Evolutionary conservation across 2,329 filamentous ascomycete species (phyloP).

Genomic region (Simplicillium sp.): DNA sequence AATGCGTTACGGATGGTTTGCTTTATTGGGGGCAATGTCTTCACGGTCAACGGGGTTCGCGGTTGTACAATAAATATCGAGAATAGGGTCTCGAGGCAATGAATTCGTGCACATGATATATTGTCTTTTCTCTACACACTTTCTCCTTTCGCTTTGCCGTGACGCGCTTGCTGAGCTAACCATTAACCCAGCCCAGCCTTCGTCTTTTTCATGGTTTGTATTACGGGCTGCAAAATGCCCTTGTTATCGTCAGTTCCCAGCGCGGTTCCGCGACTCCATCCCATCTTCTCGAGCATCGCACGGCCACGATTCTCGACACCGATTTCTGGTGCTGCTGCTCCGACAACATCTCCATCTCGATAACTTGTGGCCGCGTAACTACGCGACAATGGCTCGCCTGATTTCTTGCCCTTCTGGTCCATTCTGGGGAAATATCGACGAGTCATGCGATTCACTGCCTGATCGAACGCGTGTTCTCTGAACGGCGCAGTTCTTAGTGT

Average conservation of each 20-base stretch:
- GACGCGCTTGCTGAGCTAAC: not conserved
- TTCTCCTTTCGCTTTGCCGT: constrained; percentile 1
- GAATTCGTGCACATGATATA: constrained; percentile 50
- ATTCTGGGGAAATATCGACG: constrained; percentile 47
- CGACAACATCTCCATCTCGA: constrained; percentile 80
- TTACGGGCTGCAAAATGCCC: constrained; percentile 78
- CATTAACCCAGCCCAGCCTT: constrained; percentile 70
- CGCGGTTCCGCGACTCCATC: constrained; percentile 80
- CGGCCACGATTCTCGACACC: constrained; percentile 75
- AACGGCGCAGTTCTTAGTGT: constrained; percentile 57
- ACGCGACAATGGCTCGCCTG: constrained; percentile 16
- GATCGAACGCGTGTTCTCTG: constrained; percentile 44
- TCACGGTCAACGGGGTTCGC: constrained; percentile 60
- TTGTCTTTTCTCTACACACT: constrained; percentile 15
- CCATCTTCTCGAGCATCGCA: constrained; percentile 92
- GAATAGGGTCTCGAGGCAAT: constrained; percentile 53
- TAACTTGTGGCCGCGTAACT: constrained; percentile 43
- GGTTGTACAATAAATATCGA: constrained; percentile 64
- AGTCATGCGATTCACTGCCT: constrained; percentile 32
- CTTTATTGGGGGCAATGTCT: constrained; percentile 60
- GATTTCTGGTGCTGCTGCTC: constrained; percentile 74
- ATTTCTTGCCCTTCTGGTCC: constrained; percentile 29
- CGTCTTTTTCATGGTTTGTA: constrained; percentile 76
- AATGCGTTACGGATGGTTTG: constrained; percentile 69
- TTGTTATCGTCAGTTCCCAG: constrained; percentile 76